phyloP scores from a whole-genome alignment of 352 stramenopile genomes.

The Stephanocyclus meneghinianus region DNA sequence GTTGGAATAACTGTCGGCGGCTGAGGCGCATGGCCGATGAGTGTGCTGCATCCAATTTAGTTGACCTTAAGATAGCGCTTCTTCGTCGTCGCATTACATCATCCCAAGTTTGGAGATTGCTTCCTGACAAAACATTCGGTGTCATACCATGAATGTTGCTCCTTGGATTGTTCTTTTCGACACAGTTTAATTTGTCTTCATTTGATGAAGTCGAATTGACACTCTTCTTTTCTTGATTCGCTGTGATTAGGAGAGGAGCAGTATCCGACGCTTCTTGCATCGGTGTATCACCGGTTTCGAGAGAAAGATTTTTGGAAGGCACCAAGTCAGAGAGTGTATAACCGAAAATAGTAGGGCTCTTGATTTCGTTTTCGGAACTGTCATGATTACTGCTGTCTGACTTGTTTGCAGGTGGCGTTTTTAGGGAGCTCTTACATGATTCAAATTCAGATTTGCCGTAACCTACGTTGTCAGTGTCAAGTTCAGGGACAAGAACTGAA shows the following conservation, averaged over 20 bases:
- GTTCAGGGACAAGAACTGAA: no score
- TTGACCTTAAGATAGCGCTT: background rate
- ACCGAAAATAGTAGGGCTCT: background rate
- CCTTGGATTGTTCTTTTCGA: background rate
- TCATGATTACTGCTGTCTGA: background rate
- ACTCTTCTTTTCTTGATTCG: background rate
- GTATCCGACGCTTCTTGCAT: background rate
- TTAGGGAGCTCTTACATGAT: no score
- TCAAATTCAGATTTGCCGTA: no score
- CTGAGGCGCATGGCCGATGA: background rate
- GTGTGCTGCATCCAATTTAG: background rate
- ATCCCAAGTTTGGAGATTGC: background rate
- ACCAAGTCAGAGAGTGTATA: conserved; percentile 1
- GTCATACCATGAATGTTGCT: background rate
- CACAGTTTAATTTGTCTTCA: no score
- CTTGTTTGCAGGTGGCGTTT: no score
- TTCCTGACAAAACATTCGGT: background rate
- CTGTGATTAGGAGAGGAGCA: background rate
- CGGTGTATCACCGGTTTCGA: background rate
- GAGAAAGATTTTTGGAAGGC: background rate
- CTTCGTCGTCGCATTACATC: background rate
- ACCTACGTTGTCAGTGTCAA: no score
- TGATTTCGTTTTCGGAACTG: background rate
- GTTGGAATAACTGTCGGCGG: background rate
- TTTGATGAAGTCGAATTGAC: background rate